These are phyloP conservation scores for Agaricus blazei DNA, from an alignment of 768 basidiomycete genomes.

Conservation along the genomic window DNA sequence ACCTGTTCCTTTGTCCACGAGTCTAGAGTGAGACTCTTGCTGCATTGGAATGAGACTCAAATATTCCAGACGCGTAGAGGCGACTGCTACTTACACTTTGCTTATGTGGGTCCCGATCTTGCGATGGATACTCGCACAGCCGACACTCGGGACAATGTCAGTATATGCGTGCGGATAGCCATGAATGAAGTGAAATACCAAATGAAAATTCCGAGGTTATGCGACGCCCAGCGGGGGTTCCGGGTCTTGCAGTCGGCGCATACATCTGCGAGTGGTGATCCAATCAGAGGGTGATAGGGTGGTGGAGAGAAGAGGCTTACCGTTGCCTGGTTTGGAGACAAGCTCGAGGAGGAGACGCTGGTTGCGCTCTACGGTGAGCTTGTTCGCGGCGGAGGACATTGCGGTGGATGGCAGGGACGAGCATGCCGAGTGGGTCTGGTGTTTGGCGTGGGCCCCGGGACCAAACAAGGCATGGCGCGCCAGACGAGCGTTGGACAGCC, in stretches of 20 bases:
- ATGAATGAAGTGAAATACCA: conserved; percentile 45
- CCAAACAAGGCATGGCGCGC: not conserved
- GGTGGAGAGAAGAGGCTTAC: conserved; percentile 32
- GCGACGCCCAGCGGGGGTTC: conserved; percentile 84
- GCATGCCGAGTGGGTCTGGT: not conserved
- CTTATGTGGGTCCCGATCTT: conserved; percentile 93
- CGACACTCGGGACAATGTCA: conserved; percentile 43
- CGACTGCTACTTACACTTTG: conserved; percentile 67
- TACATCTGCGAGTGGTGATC: conserved; percentile 43
- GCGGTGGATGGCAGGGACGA: conserved; percentile 6
- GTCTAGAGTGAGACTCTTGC: conserved; percentile 88
- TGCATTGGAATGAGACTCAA: conserved; percentile 22
- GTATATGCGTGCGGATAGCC: not conserved
- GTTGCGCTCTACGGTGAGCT: conserved; percentile 59
- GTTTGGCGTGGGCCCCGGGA: not conserved
- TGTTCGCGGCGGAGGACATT: conserved; percentile 42
- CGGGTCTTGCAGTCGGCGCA: conserved; percentile 93
- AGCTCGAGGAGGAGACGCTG: conserved; percentile 67
- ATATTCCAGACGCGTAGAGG: not conserved
- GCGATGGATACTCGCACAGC: conserved; percentile 88
- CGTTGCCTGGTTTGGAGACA: conserved; percentile 72
- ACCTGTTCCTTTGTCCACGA: conserved; percentile 86
- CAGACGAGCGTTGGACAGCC: not conserved
- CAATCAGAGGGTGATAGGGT: not conserved
- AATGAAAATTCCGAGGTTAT: conserved; percentile 85